These are phyloP conservation scores for Simmondsia chinensis DNA, from an alignment of 148 eudicot species.

Conservation along the genomic window DNA sequence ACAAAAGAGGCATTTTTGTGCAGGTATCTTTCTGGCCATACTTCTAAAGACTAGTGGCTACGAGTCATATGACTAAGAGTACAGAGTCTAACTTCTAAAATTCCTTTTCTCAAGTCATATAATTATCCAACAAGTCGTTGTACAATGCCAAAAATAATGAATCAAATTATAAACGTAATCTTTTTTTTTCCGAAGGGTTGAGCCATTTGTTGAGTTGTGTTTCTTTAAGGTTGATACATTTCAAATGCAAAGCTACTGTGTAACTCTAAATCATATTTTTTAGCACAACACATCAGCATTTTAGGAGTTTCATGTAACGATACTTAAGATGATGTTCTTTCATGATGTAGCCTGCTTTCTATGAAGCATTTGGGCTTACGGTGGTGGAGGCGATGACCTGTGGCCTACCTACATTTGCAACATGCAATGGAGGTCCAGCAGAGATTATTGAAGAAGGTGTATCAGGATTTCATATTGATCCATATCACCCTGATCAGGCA, in stretches of 20 bases:
- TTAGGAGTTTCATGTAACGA: no score
- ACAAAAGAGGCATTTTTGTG: slow-evolving; percentile 79
- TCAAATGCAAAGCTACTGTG: no score
- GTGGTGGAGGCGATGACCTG: slow-evolving; percentile 97
- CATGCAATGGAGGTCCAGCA: slow-evolving; percentile 91
- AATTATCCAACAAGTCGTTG: no score
- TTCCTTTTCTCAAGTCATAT: no score
- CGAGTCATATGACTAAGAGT: no score
- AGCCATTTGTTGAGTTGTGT: no score
- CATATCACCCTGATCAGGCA: slow-evolving; percentile 83
- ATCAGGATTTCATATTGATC: slow-evolving; percentile 94
- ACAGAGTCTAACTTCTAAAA: neutral
- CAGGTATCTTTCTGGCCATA: slow-evolving; percentile 41
- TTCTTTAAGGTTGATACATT: no score
- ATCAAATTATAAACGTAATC: neutral
- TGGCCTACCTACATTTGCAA: slow-evolving; percentile 97
- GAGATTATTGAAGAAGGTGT: slow-evolving; percentile 87
- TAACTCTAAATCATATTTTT: no score
- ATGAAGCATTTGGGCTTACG: slow-evolving; percentile 97
- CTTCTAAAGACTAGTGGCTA: no score
- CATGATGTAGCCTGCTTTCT: slow-evolving; percentile 73
- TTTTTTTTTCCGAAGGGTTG: neutral
- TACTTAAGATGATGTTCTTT: neutral
- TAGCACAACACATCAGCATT: no score
- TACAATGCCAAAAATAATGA: no score